phyloP scores from a whole-genome alignment of 164 flowering plant genomes.

The Protea cynaroides region DNA sequence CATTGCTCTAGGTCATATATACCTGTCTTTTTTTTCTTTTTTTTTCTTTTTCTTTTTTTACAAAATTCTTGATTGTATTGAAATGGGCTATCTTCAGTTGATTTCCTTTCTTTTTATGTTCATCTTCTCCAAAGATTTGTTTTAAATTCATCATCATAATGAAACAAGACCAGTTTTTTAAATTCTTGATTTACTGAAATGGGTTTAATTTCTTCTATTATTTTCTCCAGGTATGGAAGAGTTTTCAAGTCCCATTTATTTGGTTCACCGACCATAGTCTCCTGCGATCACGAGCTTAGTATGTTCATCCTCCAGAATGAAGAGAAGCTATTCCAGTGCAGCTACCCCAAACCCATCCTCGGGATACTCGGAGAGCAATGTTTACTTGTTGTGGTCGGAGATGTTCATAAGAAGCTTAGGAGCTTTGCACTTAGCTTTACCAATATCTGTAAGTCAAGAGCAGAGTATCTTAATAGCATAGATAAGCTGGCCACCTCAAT shows the following conservation, averaged over 20 bases:
- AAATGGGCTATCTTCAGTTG: too few relatives aligned
- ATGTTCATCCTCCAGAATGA: constrained; percentile 73
- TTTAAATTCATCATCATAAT: too few relatives aligned
- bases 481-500: constrained; percentile 36
- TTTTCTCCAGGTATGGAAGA: constrained; percentile 53
- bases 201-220: not conserved
- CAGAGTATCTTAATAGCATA: constrained; percentile 31
- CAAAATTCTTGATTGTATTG: not conserved
- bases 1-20: constrained; percentile 50
- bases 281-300: constrained; percentile 73
- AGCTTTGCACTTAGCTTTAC: constrained; percentile 36
- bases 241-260: constrained; percentile 73
- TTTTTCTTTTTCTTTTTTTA: not conserved
- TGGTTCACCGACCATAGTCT: constrained; percentile 61
- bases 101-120: not conserved
- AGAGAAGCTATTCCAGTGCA: constrained; percentile 53
- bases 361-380: constrained; percentile 62
- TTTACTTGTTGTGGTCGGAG: constrained; percentile 52
- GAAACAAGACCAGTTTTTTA: too few relatives aligned
- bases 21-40: not conserved
- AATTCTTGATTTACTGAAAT: not conserved
- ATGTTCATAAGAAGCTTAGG: constrained; percentile 57
- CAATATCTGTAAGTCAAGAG: constrained; percentile 29
- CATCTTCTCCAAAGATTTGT: not conserved
- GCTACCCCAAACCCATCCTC: constrained; percentile 67